Evolutionary conservation across 140 eudicot genomes (phyloP).

Genomic region (Ambrosia hybrid): DNA sequence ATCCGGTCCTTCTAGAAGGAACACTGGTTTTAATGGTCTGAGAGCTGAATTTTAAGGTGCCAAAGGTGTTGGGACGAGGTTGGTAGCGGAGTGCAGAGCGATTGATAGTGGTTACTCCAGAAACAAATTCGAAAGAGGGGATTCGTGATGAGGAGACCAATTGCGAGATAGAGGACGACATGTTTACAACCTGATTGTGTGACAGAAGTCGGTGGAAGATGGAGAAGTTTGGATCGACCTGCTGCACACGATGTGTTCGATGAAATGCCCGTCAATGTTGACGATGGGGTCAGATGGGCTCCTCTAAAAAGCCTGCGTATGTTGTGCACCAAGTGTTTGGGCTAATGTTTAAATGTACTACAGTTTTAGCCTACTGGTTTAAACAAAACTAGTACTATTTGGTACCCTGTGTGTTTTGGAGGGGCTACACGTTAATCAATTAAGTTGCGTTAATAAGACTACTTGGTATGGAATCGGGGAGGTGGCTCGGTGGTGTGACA

Average conservation of each 20-base stretch:
- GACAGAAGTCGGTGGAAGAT: constrained; percentile 9
- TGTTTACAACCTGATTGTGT: constrained; percentile 8
- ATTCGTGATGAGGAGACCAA: constrained; percentile 25
- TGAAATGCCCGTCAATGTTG: not conserved
- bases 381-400: too few relatives aligned
- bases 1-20: constrained; percentile 27
- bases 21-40: not conserved
- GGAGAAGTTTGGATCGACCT: constrained; percentile 22
- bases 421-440: too few relatives aligned
- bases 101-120: constrained; percentile 21
- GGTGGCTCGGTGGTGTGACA: too few relatives aligned
- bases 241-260: constrained; percentile 28
- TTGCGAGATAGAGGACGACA: constrained; percentile 32
- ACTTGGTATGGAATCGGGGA: too few relatives aligned
- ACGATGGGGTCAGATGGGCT: constrained; percentile 3
- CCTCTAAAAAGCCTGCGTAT: not conserved
- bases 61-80: constrained; percentile 20
- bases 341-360: not conserved
- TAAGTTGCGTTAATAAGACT: too few relatives aligned
- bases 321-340: not conserved
- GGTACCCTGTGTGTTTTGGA: too few relatives aligned
- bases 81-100: constrained; percentile 25
- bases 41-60: constrained; percentile 11
- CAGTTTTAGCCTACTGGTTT: too few relatives aligned
- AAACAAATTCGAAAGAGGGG: constrained; percentile 21